A percentile compares a stretch with the other conserved stretches of the same genome.
Conservation (phyloP, 345 rosid species). For the Hibiscus syriacus region DNA sequence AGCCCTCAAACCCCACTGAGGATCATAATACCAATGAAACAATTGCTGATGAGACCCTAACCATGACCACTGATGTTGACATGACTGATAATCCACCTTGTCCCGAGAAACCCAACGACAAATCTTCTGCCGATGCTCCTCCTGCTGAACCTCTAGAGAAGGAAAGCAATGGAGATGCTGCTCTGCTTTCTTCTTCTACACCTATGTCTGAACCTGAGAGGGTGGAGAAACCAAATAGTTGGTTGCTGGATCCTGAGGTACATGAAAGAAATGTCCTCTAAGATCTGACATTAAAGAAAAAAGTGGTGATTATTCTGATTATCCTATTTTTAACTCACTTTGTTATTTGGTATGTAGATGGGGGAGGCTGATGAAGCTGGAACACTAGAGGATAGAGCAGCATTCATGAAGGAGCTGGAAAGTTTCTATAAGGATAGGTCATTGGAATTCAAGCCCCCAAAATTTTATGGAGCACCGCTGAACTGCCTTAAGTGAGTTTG, state of each 20-base stretch:
- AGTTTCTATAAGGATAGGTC: conserved; percentile 42
- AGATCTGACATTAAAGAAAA: neutral
- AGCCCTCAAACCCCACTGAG: conserved; percentile 8
- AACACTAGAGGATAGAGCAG: conserved; percentile 53
- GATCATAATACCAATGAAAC: conserved; percentile 20
- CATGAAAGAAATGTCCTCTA: neutral
- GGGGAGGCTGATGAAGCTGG: conserved; percentile 51
- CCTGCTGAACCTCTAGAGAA: conserved; percentile 16
- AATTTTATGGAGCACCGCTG: conserved; percentile 66
- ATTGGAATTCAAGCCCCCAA: conserved; percentile 71
- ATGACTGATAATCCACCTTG: conserved; percentile 23
- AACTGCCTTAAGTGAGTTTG: conserved; percentile 66
- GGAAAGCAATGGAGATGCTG: conserved; percentile 15
- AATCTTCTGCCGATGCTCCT: neutral
- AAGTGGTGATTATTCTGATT: neutral
- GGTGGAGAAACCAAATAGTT: conserved; percentile 42
- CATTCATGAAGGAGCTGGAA: conserved; percentile 70
- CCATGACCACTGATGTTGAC: conserved; percentile 35
- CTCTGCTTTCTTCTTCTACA: conserved; percentile 17
- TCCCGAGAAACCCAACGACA: too few relatives aligned
- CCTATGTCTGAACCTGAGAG: conserved; percentile 27
- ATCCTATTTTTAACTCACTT: conserved; percentile 3
- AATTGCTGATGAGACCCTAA: conserved; percentile 25
- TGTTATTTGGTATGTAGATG: conserved; percentile 33
- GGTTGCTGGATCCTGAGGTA: conserved; percentile 63